Conservation (phyloP, 495 filamentous ascomycete genomes). For the Tuber microsphaerosporum region DNA sequence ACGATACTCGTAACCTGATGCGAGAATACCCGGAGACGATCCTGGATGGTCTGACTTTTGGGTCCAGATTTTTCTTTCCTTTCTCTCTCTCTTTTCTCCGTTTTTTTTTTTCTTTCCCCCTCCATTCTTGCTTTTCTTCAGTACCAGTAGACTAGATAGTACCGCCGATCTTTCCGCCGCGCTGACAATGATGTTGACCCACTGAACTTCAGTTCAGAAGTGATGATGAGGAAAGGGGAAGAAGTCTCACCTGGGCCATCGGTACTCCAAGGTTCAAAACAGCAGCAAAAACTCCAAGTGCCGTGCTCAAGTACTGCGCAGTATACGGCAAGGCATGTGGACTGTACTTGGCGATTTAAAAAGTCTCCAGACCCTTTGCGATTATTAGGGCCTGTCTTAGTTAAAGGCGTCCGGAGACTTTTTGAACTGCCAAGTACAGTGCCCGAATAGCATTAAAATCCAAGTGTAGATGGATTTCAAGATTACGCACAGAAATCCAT, state of each 20-base stretch:
- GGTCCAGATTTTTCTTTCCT: neutral
- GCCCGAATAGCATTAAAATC: neutral
- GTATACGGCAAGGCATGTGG: neutral
- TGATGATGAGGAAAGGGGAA: neutral
- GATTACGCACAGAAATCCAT: neutral
- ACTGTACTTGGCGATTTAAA: neutral
- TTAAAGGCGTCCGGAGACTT: no score
- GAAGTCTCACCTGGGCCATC: neutral
- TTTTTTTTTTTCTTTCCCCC: neutral
- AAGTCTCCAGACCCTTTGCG: no score
- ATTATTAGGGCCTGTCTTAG: no score
- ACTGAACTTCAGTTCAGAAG: neutral
- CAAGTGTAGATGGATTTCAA: neutral
- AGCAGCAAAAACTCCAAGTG: neutral
- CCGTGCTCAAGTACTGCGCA: neutral
- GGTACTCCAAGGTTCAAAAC: neutral
- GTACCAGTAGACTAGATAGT: neutral
- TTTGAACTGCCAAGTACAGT: neutral
- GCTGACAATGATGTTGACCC: neutral
- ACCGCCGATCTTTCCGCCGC: neutral
- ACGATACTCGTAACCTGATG: neutral
- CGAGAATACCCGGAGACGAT: neutral
- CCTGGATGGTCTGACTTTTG: neutral
- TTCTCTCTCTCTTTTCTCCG: neutral
- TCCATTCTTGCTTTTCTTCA: neutral